These are phyloP conservation scores for Aspergillaceae sp. DNA, from an alignment of 2,329 filamentous ascomycete genomes.

Conservation along the genomic window DNA sequence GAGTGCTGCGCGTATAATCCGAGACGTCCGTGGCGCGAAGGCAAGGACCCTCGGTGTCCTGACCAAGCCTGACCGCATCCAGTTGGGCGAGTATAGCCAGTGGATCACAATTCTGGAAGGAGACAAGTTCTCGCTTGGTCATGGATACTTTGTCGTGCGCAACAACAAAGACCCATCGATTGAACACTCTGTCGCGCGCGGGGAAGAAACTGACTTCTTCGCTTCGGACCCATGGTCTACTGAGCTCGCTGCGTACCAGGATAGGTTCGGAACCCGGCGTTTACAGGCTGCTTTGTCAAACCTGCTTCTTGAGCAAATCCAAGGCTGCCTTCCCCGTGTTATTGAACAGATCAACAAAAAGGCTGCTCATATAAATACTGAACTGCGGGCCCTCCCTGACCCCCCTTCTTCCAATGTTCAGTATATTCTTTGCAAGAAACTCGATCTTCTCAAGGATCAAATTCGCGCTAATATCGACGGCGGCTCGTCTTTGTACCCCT, in stretches of 20 bases:
- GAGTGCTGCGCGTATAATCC: constrained; percentile 57
- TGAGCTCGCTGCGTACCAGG: constrained; percentile 28
- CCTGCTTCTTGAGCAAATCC: constrained; percentile 42
- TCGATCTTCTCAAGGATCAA: constrained; percentile 49
- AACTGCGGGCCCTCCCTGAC: constrained; percentile 56
- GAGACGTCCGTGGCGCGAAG: constrained; percentile 45
- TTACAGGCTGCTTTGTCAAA: constrained; percentile 43
- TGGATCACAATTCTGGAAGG: constrained; percentile 58
- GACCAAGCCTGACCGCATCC: constrained; percentile 73
- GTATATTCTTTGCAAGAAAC: constrained; percentile 53
- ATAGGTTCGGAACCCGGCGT: constrained; percentile 45
- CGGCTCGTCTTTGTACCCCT: constrained; percentile 31
- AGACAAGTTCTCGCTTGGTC: constrained; percentile 53
- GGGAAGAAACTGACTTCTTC: constrained; percentile 47
- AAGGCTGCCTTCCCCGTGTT: constrained; percentile 26
- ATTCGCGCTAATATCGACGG: constrained; percentile 50
- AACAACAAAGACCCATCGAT: constrained; percentile 39
- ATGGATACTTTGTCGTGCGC: constrained; percentile 74
- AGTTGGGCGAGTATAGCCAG: constrained; percentile 45
- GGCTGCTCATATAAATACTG: constrained; percentile 44
- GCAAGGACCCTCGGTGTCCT: constrained; percentile 63
- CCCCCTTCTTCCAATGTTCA: constrained; percentile 57
- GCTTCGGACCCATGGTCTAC: constrained; percentile 37
- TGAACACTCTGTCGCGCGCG: constrained; percentile 41
- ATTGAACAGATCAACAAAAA: constrained; percentile 37